Evolutionary conservation across 139 green algal genomes (phyloP), one percentile per base, ranked within the genome.

Genomic region (Eudorina sp.): DNA sequence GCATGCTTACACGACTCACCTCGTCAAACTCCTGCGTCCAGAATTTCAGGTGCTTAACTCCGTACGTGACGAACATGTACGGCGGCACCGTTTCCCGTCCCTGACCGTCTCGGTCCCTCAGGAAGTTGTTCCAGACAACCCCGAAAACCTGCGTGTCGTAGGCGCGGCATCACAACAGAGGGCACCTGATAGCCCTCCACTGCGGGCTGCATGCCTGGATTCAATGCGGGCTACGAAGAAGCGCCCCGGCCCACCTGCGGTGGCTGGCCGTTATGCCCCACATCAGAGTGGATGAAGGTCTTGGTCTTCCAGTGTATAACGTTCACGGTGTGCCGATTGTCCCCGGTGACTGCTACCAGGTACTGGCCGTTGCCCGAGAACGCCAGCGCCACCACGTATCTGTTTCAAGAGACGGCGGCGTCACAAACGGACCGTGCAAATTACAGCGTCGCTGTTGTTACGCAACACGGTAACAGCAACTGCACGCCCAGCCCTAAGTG

Each of bases 321-420:
- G 55, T 84, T 82, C 27, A 95, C 89, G 11, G 91, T 96, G 94
- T 97, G 95, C 29, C 83, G 66, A 90, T 97, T 96, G 87, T 97
- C 95, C 19, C 89, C 92, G 5, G 89, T 93, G 21, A 97, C 94
- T 23, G 89, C 89, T 48, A 95, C 92, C 66, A 97, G 89, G 19
- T 89, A 68, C 40, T 78, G 38, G 21, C 94, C 93, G 74, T 90
- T 77, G 14, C 90, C 92, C 9, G 89, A 94, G 84, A 97, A 97
- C 0, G 80, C 90, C 60, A 96, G 55, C 23, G 92, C 93, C 51
- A 91, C 85, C 27, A 95, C 89, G 77, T 69, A 91, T 40, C 83
- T 90, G 84, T 11, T 80, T 53, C 69, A 40, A 2, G 4, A 14
- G n/a, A n/a, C n/a, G n/a, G n/a, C n/a, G n/a, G n/a, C n/a, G n/a